Conservation (phyloP, 192 early-diverging fungal species). For the Coemansia sp. region DNA sequence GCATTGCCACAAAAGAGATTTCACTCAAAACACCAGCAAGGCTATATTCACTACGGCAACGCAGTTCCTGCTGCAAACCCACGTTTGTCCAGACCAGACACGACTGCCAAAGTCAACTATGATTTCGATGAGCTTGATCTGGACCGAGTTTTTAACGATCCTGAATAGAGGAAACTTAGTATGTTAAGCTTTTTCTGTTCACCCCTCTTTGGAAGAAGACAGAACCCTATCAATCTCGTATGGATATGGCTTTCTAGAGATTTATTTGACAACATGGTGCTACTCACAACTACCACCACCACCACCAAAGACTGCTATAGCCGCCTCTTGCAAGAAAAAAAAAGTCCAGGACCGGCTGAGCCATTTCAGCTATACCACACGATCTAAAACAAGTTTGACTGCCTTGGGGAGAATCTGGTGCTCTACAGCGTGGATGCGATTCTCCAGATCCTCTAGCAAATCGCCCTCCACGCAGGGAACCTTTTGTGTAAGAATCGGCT, state of each 20-base stretch:
- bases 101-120: conserved; percentile 32
- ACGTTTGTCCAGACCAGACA: conserved; percentile 18
- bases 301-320: background rate
- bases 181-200: background rate
- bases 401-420: conserved; percentile 87
- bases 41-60: conserved; percentile 62
- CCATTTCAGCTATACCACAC: background rate
- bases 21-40: conserved; percentile 55
- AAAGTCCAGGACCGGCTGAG: background rate
- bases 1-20: conserved; percentile 61
- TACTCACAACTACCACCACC: too few species aligned
- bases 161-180: background rate
- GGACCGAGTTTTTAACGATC: conserved; percentile 17
- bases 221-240: too few species aligned
- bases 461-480: conserved; percentile 80
- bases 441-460: conserved; percentile 77
- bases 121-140: conserved; percentile 38
- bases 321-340: background rate
- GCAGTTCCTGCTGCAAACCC: conserved; percentile 16
- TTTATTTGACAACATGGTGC: background rate
- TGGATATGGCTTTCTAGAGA: background rate
- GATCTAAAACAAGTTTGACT: conserved; percentile 41
- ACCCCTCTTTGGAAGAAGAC: background rate
- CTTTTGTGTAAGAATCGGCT: conserved; percentile 75
- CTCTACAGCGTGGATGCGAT: conserved; percentile 86